Conservation (phyloP, 1,139 yeast genomes). For the Yamadazyma membranifaciens region DNA sequence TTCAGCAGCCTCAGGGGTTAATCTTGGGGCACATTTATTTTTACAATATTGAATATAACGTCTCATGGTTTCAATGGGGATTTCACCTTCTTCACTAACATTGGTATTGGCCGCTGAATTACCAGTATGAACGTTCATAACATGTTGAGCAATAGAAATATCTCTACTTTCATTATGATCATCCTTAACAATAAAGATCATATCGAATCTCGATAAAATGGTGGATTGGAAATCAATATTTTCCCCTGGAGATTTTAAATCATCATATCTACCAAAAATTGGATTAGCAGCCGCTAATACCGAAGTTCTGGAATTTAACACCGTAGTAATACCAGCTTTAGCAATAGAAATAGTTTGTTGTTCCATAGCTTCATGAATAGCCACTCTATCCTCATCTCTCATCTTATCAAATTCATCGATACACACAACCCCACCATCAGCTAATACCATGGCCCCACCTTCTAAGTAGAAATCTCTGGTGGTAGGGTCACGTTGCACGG, state of each 20-base stretch:
- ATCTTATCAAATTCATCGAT: slow-evolving; percentile 98
- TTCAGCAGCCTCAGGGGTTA: slow-evolving; percentile 88
- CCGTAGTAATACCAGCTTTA: slow-evolving; percentile 97
- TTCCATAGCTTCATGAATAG: slow-evolving; percentile 99
- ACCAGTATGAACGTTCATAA: slow-evolving; percentile 91
- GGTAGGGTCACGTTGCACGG: slow-evolving; percentile 87
- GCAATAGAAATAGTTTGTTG: slow-evolving; percentile 99
- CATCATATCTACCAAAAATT: slow-evolving; percentile 93
- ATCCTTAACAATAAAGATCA: slow-evolving; percentile 96
- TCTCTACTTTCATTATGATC: slow-evolving; percentile 88
- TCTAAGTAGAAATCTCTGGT: slow-evolving; percentile 92
- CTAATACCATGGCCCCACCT: slow-evolving; percentile 99
- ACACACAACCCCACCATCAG: slow-evolving; percentile 99
- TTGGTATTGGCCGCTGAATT: slow-evolving; percentile 40
- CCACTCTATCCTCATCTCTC: slow-evolving; percentile 99
- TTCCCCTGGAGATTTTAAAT: slow-evolving; percentile 94
- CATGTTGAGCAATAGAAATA: slow-evolving; percentile 89
- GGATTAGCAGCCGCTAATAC: slow-evolving; percentile 99
- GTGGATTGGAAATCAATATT: slow-evolving; percentile 98
- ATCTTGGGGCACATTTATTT: slow-evolving; percentile 86
- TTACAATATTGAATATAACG: slow-evolving; percentile 90
- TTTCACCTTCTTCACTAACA: slow-evolving; percentile 74
- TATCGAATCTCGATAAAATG: slow-evolving; percentile 93
- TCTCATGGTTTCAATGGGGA: slow-evolving; percentile 87
- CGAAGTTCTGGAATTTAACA: slow-evolving; percentile 90